Evolutionary conservation across 805 yeast genomes (phyloP), one percentile per base, ranked within the genome.

Genomic region (Nakazawaea peltata): DNA sequence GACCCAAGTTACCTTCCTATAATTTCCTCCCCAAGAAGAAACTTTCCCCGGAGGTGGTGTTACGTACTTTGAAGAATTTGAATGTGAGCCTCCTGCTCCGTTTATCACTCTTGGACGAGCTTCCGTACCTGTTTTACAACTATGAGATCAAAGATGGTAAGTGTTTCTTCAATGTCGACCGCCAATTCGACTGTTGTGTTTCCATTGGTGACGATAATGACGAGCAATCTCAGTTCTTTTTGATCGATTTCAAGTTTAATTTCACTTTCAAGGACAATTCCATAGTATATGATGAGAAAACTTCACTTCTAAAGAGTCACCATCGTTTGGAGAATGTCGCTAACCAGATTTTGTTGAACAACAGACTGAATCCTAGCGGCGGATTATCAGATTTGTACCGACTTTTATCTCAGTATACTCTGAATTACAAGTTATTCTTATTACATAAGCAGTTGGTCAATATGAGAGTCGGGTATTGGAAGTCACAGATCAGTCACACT

Each of bases 71-170:
- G 31, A 61, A 64, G 35, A 79, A 82, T 47, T 65, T 90, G 45
- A 84, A 90, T 49, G 74, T 85, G 25, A 68, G 77, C 19, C 57
- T 88, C 12, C 72, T 88, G 2, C 72, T 86, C 5, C 71, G 88
- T 45, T 71, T 88, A 58, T 90, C 96, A 0, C 54, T 78, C 13
- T 66, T 73, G 19, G 65, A 65, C 39, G 71, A 71, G 26, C 54
- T 90, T 24, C 96, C 97, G 0, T 48, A 56, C 9, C 69, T 71
- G 26, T 82, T 84, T 45, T 58, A 73, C 24, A 67, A 76, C 37
- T 85, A 82, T 53, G 59, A 55, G 19, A 74, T 90, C 14, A 64
- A 67, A 36, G 78, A 90, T 55, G 98, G 97, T 11, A 65, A 94
- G 34, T 78, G 82, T 3, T 69, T 70, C 36, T 77, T 83, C 44